Evolutionary conservation across 1,139 yeast genomes (phyloP).

Genomic region (Saccharomyces hybrid): DNA sequence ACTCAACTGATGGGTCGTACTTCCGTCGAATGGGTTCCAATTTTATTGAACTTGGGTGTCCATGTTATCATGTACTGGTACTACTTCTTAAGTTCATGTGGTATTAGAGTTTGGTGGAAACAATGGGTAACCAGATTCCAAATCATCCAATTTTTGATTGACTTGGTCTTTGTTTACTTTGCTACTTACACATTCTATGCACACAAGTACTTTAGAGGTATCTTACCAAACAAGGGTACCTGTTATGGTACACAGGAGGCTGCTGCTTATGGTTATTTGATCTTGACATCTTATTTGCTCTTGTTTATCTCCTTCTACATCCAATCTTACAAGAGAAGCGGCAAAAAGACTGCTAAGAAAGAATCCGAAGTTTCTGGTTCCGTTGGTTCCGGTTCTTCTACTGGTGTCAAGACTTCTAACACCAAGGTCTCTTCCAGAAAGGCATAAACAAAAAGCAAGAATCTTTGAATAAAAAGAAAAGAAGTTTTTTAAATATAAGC

Average conservation of each 20-base stretch:
- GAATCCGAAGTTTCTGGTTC: constrained; percentile 36
- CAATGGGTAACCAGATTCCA: constrained; percentile 98
- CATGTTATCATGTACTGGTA: constrained; percentile 98
- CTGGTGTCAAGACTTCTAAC: constrained; percentile 30
- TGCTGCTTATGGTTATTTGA: constrained; percentile 82
- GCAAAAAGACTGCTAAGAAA: constrained; percentile 36
- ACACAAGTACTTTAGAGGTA: constrained; percentile 43
- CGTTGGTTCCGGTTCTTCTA: constrained; percentile 29
- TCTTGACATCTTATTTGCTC: constrained; percentile 81
- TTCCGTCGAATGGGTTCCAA: constrained; percentile 93
- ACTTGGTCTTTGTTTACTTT: constrained; percentile 81
- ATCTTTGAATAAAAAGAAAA: neutral
- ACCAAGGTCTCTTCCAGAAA: constrained; percentile 42
- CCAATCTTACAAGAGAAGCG: constrained; percentile 58
- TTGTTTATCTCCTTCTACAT: constrained; percentile 91
- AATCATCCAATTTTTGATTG: constrained; percentile 87
- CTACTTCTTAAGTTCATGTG: constrained; percentile 88
- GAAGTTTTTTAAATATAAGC: neutral
- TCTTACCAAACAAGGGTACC: constrained; percentile 73
- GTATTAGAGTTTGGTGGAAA: constrained; percentile 98
- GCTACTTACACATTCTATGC: constrained; percentile 82
- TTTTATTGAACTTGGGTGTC: constrained; percentile 77
- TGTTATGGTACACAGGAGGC: constrained; percentile 93
- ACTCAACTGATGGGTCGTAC: constrained; percentile 88
- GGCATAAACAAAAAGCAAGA: constrained; percentile 16